A percentile compares a stretch with the other conserved stretches of the same genome.
These are phyloP conservation scores for Coemansia sp. DNA, from an alignment of 192 early-diverging fungal genomes.

Conservation along the genomic window DNA sequence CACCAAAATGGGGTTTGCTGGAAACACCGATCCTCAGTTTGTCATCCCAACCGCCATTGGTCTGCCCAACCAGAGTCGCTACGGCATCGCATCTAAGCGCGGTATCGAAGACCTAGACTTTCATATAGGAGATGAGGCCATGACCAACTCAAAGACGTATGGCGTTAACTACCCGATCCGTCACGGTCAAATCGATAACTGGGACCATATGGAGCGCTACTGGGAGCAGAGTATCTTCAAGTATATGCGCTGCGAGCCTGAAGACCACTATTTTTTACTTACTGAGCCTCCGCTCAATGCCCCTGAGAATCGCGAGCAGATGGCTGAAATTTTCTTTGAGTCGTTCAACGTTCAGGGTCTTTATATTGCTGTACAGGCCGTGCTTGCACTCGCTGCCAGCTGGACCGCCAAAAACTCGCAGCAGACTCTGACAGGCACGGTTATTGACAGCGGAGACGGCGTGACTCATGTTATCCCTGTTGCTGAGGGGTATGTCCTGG, in stretches of 20 bases:
- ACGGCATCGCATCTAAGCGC: slow-evolving; percentile 88
- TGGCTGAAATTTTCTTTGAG: slow-evolving; percentile 99
- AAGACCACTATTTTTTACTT: slow-evolving; percentile 95
- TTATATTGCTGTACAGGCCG: slow-evolving; percentile 99
- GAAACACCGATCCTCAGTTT: slow-evolving; percentile 95
- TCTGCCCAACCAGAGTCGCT: slow-evolving; percentile 49
- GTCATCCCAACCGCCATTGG: slow-evolving; percentile 95
- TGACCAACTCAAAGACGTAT: slow-evolving; percentile 87
- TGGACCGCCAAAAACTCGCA: slow-evolving; percentile 85
- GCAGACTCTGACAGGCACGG: slow-evolving; percentile 94
- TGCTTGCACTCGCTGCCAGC: slow-evolving; percentile 92
- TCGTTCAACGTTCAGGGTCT: slow-evolving; percentile 97
- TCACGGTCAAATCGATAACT: slow-evolving; percentile 98
- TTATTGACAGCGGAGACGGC: slow-evolving; percentile 98
- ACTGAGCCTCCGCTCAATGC: slow-evolving; percentile 98
- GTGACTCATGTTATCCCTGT: slow-evolving; percentile 99
- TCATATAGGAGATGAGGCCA: slow-evolving; percentile 94
- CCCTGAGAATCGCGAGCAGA: slow-evolving; percentile 98
- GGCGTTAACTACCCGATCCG: slow-evolving; percentile 88
- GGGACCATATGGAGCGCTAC: slow-evolving; percentile 99
- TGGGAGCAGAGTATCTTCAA: slow-evolving; percentile 99
- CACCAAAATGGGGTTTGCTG: slow-evolving; percentile 97
- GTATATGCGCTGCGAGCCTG: slow-evolving; percentile 96
- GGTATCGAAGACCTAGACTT: slow-evolving; percentile 98
- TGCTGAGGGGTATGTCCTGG: slow-evolving; percentile 97